phyloP scores from a whole-genome alignment of 768 basidiomycete species.

The Podaxis pistillaris region DNA sequence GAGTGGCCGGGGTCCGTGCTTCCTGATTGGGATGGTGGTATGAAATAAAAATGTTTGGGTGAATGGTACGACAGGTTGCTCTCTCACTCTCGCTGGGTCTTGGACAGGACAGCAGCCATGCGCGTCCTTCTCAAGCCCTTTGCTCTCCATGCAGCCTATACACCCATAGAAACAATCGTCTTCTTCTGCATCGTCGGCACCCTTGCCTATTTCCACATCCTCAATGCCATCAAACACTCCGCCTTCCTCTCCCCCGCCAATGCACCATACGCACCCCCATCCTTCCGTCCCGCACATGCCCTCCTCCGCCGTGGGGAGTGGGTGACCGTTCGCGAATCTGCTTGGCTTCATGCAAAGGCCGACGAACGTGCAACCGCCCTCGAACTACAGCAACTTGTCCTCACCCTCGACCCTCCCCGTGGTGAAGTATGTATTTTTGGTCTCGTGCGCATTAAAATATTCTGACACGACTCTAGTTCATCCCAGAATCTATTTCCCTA shows the following conservation, averaged over 20 bases:
- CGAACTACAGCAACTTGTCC: slow-evolving; percentile 75
- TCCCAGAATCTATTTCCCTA: slow-evolving; percentile 32
- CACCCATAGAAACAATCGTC: slow-evolving; percentile 88
- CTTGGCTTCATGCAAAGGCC: slow-evolving; percentile 35
- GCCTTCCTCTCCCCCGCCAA: slow-evolving; percentile 64
- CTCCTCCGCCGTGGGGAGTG: slow-evolving; percentile 56
- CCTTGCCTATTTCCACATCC: slow-evolving; percentile 91
- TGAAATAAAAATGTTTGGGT: slow-evolving; percentile 12
- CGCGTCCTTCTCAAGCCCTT: slow-evolving; percentile 65
- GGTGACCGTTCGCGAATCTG: slow-evolving; percentile 55
- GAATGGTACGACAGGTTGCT: slow-evolving; percentile 11
- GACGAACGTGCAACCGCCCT: slow-evolving; percentile 34
- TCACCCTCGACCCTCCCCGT: slow-evolving; percentile 43
- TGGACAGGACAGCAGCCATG: slow-evolving; percentile 29
- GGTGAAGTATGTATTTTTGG: slow-evolving; percentile 29
- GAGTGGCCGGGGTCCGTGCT: slow-evolving; percentile 1
- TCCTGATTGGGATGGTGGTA: not conserved
- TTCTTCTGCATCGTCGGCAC: slow-evolving; percentile 87
- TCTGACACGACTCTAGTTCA: slow-evolving; percentile 22
- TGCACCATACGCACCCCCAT: slow-evolving; percentile 30
- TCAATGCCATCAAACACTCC: slow-evolving; percentile 87
- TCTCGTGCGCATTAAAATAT: not conserved
- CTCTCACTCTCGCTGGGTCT: not conserved
- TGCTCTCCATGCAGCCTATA: slow-evolving; percentile 70
- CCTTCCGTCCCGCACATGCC: slow-evolving; percentile 56